A percentile compares a stretch with the other conserved stretches of the same genome.
Conservation (phyloP, 495 filamentous ascomycete species). For the Ramalina intermedia region DNA sequence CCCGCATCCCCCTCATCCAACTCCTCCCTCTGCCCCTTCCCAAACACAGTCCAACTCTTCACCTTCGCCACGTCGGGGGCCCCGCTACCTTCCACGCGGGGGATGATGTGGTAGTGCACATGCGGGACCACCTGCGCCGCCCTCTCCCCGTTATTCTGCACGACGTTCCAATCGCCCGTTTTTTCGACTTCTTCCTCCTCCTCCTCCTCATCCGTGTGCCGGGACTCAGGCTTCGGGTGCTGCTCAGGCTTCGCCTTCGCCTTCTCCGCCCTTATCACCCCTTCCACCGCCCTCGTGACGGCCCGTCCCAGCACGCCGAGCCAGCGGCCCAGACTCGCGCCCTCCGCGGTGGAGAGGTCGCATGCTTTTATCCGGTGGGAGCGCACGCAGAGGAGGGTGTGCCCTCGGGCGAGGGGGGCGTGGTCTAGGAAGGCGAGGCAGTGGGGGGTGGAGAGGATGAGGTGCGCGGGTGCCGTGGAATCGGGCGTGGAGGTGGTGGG, state of each 20-base stretch:
- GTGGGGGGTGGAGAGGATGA: conserved; percentile 58
- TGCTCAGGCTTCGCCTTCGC: background rate
- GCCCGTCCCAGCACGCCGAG: conserved; percentile 61
- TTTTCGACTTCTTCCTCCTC: conserved; percentile 30
- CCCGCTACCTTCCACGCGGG: conserved; percentile 30
- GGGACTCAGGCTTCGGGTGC: background rate
- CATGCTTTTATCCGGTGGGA: conserved; percentile 55
- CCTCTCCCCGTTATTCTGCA: conserved; percentile 82
- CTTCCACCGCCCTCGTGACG: conserved; percentile 30
- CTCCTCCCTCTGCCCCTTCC: conserved; percentile 64
- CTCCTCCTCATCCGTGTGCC: conserved; percentile 33
- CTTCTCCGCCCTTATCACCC: conserved; percentile 24
- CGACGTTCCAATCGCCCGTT: conserved; percentile 66
- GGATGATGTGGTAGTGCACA: conserved; percentile 87
- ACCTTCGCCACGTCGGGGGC: conserved; percentile 18
- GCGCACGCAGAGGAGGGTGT: conserved; percentile 63
- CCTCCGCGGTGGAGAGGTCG: conserved; percentile 41
- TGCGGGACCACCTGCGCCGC: conserved; percentile 87
- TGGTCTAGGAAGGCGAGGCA: conserved; percentile 83
- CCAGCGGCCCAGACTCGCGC: conserved; percentile 51
- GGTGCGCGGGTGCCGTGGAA: conserved; percentile 35
- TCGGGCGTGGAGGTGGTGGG: conserved; percentile 31
- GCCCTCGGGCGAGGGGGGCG: conserved; percentile 64
- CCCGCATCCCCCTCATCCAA: conserved; percentile 74
- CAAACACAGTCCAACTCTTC: conserved; percentile 70